Evolutionary conservation across 768 basidiomycete genomes (phyloP), one percentile per base, ranked within the genome.

Genomic region (Favolaschia claudopus): DNA sequence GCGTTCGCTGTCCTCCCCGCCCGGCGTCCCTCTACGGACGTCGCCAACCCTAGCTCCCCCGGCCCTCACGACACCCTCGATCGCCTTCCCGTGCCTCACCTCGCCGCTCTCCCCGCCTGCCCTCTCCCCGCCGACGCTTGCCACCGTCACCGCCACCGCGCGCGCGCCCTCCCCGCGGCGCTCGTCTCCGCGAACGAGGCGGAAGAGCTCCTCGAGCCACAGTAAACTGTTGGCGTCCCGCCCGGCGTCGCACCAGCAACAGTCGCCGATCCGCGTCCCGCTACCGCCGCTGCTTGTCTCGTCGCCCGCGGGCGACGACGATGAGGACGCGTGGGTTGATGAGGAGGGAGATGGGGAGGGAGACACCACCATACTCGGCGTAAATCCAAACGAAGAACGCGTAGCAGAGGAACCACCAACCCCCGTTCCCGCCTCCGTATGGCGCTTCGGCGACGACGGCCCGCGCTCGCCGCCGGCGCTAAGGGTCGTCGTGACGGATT

Each of bases 11-110:
- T 79, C 13, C 75, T 80, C 36, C 74, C 79, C 24, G 74, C 73
- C 40, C 58, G 72, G 10, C 78, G 78, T 55, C 70, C 77, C 24
- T 70, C 70, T 20, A 66, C 70, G 5, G 74, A 76, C 62, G 60
- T 69, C 14, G 58, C 72, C 5, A 75, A 77, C 22, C 79, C 80
- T 5, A 81, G 82, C 29, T 73, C 80, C 14, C 77, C 82, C 25
- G 71, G 24, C 24, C 43, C 24, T 15, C 25, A 27, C 5, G 73
- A 82, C 36, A 77, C 78, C 12, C 65, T 77, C 20, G 67, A 67
- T 14, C 65, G 63, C 65, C 38, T 62, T 65, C 15, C 31, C 64
- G 25, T 55, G 37, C 17, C 61, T 59, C 47, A 59, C 45, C 36
- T 3, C 38, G 38, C 13, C 28, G 55, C 0, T 48, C 45, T n/a